Evolutionary conservation across 129 eudicot species (phyloP).

Genomic region (Chrysanthemum seticuspe): DNA sequence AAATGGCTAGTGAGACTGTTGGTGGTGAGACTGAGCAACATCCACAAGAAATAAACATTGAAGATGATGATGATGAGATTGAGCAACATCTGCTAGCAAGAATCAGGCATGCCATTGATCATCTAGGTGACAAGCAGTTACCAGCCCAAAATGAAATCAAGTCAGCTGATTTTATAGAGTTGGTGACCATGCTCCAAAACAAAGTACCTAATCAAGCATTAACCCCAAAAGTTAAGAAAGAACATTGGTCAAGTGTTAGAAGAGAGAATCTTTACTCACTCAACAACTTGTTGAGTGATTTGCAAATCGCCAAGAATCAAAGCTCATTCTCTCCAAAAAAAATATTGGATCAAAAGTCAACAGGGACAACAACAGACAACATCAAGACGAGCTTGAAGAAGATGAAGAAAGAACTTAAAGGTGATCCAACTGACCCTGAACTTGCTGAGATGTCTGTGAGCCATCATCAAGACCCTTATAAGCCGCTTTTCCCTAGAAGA

Average conservation of each 20-base stretch:
- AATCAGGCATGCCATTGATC: slow-evolving; percentile 6
- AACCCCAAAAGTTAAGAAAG: too few species aligned
- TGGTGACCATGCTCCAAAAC: neutral
- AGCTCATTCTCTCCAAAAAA: neutral
- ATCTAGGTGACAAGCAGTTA: neutral
- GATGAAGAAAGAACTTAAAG: slow-evolving; percentile 31
- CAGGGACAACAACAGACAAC: neutral
- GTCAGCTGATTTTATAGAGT: neutral
- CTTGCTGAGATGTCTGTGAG: neutral
- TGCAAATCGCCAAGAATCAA: slow-evolving; percentile 29
- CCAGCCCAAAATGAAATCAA: neutral
- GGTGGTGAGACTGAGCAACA: slow-evolving; percentile 28
- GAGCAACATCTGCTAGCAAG: slow-evolving; percentile 32
- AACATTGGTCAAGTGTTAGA: neutral
- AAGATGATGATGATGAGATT: slow-evolving; percentile 26
- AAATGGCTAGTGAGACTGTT: slow-evolving; percentile 21
- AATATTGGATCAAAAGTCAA: neutral
- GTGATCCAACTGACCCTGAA: neutral
- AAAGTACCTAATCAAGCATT: too few species aligned
- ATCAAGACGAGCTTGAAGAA: slow-evolving; percentile 32
- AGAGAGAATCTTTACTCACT: slow-evolving; percentile 44
- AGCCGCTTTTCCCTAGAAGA: neutral
- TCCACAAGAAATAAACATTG: slow-evolving; percentile 20
- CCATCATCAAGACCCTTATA: neutral
- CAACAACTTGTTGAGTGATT: slow-evolving; percentile 39